A percentile compares a stretch with the other conserved stretches of the same genome.
Conservation (phyloP, 1,284 basidiomycete species). For the Tremellales sp. region DNA sequence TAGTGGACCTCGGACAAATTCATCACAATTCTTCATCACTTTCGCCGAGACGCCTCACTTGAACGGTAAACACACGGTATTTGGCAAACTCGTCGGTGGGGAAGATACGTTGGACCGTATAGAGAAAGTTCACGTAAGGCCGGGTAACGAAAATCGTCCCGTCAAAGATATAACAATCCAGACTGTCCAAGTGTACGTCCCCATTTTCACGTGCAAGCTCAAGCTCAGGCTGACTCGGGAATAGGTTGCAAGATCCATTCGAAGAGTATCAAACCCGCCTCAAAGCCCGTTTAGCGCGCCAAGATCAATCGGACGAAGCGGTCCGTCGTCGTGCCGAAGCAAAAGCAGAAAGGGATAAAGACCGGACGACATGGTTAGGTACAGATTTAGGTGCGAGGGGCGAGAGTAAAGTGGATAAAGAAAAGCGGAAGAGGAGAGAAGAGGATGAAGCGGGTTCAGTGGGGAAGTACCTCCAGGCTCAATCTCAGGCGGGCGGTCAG, state of each 20-base stretch:
- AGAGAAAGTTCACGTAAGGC: conserved; percentile 74
- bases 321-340: conserved; percentile 35
- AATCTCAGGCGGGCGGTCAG: too few relatives aligned
- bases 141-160: conserved; percentile 74
- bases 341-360: conserved; percentile 48
- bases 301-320: conserved; percentile 44
- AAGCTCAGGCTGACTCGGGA: not conserved
- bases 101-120: conserved; percentile 81
- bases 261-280: conserved; percentile 48
- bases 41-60: conserved; percentile 77
- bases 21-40: conserved; percentile 86
- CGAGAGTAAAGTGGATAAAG: conserved; percentile 27
- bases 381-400: conserved; percentile 47
- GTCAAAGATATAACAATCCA: conserved; percentile 65
- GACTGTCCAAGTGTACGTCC: conserved; percentile 41
- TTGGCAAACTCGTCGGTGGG: conserved; percentile 92
- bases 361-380: conserved; percentile 50
- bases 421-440: conserved; percentile 34
- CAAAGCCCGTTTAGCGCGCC: conserved; percentile 41
- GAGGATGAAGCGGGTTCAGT: conserved; percentile 38
- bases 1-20: conserved; percentile 61
- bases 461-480: conserved; percentile 48
- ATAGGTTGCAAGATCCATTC: conserved; percentile 51
- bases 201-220: too few relatives aligned
- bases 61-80: conserved; percentile 69